phyloP scores from a whole-genome alignment of 75 land plant species.

The Gnetum montanum region DNA sequence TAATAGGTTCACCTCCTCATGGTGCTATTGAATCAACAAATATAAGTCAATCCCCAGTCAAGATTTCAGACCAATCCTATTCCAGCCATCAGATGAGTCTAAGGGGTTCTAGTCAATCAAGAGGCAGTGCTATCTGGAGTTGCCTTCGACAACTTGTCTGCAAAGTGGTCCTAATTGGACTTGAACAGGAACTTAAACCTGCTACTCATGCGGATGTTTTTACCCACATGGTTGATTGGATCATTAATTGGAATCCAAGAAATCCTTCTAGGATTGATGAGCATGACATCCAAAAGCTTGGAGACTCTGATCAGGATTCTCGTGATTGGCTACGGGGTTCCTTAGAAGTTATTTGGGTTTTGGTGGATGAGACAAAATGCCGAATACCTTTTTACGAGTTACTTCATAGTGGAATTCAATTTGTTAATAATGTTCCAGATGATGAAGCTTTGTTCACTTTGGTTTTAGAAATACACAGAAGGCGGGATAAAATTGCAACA shows the following conservation, averaged over 20 bases:
- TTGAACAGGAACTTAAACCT: constrained; percentile 75
- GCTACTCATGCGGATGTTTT: constrained; percentile 71
- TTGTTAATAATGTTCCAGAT: constrained; percentile 84
- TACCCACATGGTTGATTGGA: constrained; percentile 72
- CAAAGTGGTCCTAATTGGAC: constrained; percentile 62
- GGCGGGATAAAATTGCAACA: constrained; percentile 90
- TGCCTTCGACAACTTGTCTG: constrained; percentile 79
- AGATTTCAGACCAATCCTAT: constrained; percentile 29
- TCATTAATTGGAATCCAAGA: constrained; percentile 60
- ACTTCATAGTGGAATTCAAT: constrained; percentile 76
- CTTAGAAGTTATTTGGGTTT: constrained; percentile 78
- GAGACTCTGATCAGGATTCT: constrained; percentile 40
- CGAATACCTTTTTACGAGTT: constrained; percentile 92
- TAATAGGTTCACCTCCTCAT: constrained; percentile 75
- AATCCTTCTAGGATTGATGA: constrained; percentile 38
- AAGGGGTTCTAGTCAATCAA: constrained; percentile 15
- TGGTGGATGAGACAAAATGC: constrained; percentile 77
- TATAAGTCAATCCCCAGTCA: constrained; percentile 44
- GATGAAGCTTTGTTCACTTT: constrained; percentile 84
- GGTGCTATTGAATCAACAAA: constrained; percentile 38
- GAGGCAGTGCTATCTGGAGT: constrained; percentile 30
- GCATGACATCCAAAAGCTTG: constrained; percentile 23
- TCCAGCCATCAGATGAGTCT: constrained; percentile 14
- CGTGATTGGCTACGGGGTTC: constrained; percentile 73
- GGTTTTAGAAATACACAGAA: constrained; percentile 84